Evolutionary conservation across 495 filamentous ascomycete genomes (phyloP).

Genomic region (Penicillium bialowiezense): DNA sequence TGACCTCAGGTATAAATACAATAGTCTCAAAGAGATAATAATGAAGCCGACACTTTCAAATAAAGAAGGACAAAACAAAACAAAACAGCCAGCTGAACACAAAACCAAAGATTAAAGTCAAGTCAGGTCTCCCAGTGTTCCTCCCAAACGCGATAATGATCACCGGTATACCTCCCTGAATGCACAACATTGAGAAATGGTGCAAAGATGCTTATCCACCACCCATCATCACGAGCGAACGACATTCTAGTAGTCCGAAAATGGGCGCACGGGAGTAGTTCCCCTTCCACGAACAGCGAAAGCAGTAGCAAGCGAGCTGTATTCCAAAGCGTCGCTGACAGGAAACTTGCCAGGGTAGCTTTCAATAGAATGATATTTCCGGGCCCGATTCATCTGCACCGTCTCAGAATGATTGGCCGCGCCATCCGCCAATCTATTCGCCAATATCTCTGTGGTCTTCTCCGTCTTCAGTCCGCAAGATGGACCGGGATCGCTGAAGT

Average conservation of each 20-base stretch:
- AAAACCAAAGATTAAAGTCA: too few relatives aligned
- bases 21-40: neutral
- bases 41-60: neutral
- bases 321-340: slow-evolving; percentile 31
- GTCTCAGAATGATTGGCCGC: neutral
- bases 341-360: slow-evolving; percentile 38
- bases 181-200: neutral
- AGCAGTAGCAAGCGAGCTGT: slow-evolving; percentile 26
- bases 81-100: neutral
- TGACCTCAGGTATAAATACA: neutral
- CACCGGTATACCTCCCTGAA: neutral
- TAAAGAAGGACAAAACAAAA: neutral
- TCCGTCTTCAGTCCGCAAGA: neutral
- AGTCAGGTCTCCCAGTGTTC: too few relatives aligned
- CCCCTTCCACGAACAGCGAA: slow-evolving; percentile 22
- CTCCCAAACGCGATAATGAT: too few relatives aligned
- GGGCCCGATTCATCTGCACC: slow-evolving; percentile 2
- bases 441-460: neutral
- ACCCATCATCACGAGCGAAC: neutral
- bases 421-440: neutral
- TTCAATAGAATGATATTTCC: slow-evolving; percentile 26
- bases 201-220: neutral
- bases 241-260: slow-evolving; percentile 28
- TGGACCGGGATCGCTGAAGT: slow-evolving; percentile 7
- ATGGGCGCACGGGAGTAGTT: slow-evolving; percentile 33